Conservation (phyloP, 345 rosid species). For the Diplotaxis tenuifolia region DNA sequence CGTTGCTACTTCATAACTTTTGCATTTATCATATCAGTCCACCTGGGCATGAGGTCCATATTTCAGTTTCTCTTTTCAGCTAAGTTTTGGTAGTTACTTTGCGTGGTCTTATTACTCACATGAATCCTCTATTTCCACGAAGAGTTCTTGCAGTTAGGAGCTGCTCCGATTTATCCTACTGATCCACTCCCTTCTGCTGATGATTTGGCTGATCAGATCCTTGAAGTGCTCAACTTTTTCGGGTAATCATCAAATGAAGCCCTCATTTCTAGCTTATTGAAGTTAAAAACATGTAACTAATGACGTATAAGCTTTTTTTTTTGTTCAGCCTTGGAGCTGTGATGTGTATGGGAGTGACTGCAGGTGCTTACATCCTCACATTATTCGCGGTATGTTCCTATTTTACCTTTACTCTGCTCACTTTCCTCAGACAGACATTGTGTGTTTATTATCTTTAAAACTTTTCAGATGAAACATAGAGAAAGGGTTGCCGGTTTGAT, state of each 20-base stretch:
- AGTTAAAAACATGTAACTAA: constrained; percentile 10
- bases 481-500: constrained; percentile 86
- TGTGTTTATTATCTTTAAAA: constrained; percentile 7
- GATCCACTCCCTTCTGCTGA: constrained; percentile 58
- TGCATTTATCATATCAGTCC: constrained; percentile 95
- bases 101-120: constrained; percentile 10
- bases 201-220: constrained; percentile 79
- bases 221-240: constrained; percentile 83
- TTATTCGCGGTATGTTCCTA: constrained; percentile 71
- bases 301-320: constrained; percentile 21
- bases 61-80: constrained; percentile 40
- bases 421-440: background rate
- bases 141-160: constrained; percentile 97
- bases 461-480: constrained; percentile 80
- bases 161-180: constrained; percentile 57
- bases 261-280: constrained; percentile 5
- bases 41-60: constrained; percentile 95
- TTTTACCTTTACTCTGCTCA: background rate
- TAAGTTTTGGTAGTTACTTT: constrained; percentile 17
- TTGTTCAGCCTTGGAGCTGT: constrained; percentile 75
- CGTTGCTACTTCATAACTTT: constrained; percentile 90
- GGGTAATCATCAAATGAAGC: constrained; percentile 43
- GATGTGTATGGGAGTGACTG: constrained; percentile 97
- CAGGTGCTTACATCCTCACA: constrained; percentile 88
- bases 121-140: constrained; percentile 48